Percentiles rank a stretch among this genome's conserved stretches.
These are phyloP conservation scores for Phyllachora maydis DNA, from an alignment of 2,329 filamentous ascomycete genomes.

Conservation along the genomic window DNA sequence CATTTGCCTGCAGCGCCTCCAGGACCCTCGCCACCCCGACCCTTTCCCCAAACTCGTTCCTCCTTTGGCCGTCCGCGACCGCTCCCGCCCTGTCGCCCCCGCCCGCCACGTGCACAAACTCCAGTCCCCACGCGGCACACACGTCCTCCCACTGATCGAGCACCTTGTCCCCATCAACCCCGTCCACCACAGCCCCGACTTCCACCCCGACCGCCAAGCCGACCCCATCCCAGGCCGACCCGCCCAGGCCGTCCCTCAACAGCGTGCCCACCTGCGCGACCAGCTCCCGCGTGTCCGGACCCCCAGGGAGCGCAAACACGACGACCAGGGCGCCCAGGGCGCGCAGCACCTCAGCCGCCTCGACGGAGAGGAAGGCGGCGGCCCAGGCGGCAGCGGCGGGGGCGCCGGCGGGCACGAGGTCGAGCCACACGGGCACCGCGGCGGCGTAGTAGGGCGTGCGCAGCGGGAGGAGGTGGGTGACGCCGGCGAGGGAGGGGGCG, in stretches of 20 bases:
- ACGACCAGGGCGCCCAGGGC: constrained; percentile 40
- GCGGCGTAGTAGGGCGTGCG: constrained; percentile 40
- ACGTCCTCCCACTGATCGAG: constrained; percentile 40
- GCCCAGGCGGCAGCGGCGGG: no score
- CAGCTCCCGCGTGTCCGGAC: constrained; percentile 12
- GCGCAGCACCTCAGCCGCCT: constrained; percentile 39
- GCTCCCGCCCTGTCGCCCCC: constrained; percentile 5
- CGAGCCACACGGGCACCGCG: constrained; percentile 45
- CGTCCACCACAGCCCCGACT: constrained; percentile 6
- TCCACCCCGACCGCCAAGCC: constrained; percentile 35
- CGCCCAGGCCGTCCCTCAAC: constrained; percentile 33
- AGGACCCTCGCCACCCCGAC: constrained; percentile 34
- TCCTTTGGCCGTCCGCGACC: constrained; percentile 14
- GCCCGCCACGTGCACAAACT: constrained; percentile 33
- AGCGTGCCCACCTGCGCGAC: constrained; percentile 32
- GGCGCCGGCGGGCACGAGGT: constrained; percentile 26
- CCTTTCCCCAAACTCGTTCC: constrained; percentile 41
- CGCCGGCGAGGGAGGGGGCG: constrained; percentile 29
- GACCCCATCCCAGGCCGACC: constrained; percentile 44
- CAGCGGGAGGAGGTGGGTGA: constrained; percentile 32
- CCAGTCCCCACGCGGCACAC: constrained; percentile 33
- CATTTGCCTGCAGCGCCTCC: constrained; percentile 44
- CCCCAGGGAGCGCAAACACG: constrained; percentile 23
- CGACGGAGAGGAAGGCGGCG: constrained; percentile 32
- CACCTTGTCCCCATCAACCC: constrained; percentile 12